Evolutionary conservation across 129 eudicot genomes (phyloP).

Genomic region (Chrysanthemum seticuspe): DNA sequence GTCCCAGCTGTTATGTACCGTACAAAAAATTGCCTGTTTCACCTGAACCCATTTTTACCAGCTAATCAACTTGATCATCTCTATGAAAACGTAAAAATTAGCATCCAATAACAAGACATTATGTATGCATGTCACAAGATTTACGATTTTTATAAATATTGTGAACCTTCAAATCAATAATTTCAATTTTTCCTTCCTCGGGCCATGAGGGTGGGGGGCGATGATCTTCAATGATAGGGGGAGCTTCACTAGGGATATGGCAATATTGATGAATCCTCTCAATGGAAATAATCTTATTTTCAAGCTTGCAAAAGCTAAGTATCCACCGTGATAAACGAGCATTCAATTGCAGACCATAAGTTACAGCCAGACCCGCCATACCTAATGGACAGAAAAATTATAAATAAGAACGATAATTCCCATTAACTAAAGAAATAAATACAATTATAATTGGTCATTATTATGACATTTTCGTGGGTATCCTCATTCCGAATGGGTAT

Average conservation of each 20-base stretch:
- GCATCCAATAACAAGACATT: slow-evolving; percentile 13
- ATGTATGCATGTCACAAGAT: slow-evolving; percentile 7
- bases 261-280: slow-evolving; percentile 92
- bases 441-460: too few relatives aligned
- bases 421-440: too few relatives aligned
- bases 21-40: neutral
- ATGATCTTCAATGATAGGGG: slow-evolving; percentile 56
- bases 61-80: too few relatives aligned
- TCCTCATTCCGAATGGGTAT: neutral
- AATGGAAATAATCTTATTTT: slow-evolving; percentile 87
- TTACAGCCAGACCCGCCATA: slow-evolving; percentile 92
- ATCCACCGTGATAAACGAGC: slow-evolving; percentile 77
- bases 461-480: neutral
- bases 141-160: neutral
- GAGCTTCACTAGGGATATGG: slow-evolving; percentile 88
- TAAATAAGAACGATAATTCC: too few relatives aligned
- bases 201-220: slow-evolving; percentile 87
- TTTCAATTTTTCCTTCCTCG: slow-evolving; percentile 65
- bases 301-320: slow-evolving; percentile 83
- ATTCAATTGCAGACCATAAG: slow-evolving; percentile 80
- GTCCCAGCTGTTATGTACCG: neutral
- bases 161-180: slow-evolving; percentile 74
- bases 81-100: neutral
- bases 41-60: too few relatives aligned
- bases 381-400: slow-evolving; percentile 33